phyloP scores from a whole-genome alignment of 2,329 filamentous ascomycete genomes.

The Arachnomyces sp. region DNA sequence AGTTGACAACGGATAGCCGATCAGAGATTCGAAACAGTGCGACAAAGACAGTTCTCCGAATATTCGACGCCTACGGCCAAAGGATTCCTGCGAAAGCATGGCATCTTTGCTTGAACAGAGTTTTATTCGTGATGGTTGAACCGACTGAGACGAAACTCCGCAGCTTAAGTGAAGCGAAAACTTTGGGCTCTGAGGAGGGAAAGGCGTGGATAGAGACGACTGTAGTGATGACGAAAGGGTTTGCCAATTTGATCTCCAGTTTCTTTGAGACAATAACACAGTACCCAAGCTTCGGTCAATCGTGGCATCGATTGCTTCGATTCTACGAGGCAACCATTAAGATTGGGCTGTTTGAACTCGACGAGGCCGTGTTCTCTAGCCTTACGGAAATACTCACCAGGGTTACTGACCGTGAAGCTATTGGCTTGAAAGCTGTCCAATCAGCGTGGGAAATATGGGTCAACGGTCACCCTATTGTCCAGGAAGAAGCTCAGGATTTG shows the following conservation, averaged over 20 bases:
- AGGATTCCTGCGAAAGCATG: slow-evolving; percentile 69
- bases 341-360: slow-evolving; percentile 59
- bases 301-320: slow-evolving; percentile 67
- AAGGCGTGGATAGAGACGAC: slow-evolving; percentile 66
- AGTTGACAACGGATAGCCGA: slow-evolving; percentile 33
- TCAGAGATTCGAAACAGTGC: slow-evolving; percentile 49
- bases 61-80: slow-evolving; percentile 85
- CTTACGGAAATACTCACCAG: slow-evolving; percentile 52
- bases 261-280: slow-evolving; percentile 65
- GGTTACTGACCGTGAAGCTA: slow-evolving; percentile 35
- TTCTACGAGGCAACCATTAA: slow-evolving; percentile 59
- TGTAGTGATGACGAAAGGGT: slow-evolving; percentile 63
- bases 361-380: slow-evolving; percentile 62
- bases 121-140: slow-evolving; percentile 69
- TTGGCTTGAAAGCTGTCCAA: slow-evolving; percentile 44
- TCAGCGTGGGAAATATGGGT: slow-evolving; percentile 64
- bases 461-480: slow-evolving; percentile 50
- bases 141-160: slow-evolving; percentile 52
- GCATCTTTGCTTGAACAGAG: slow-evolving; percentile 71
- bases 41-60: slow-evolving; percentile 81
- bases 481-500: slow-evolving; percentile 33
- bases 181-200: slow-evolving; percentile 20
- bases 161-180: slow-evolving; percentile 14
- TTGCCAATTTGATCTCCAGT: slow-evolving; percentile 63
- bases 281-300: slow-evolving; percentile 57